phyloP scores from a whole-genome alignment of 1,284 basidiomycete genomes.

The Xerocomus minutiporus region DNA sequence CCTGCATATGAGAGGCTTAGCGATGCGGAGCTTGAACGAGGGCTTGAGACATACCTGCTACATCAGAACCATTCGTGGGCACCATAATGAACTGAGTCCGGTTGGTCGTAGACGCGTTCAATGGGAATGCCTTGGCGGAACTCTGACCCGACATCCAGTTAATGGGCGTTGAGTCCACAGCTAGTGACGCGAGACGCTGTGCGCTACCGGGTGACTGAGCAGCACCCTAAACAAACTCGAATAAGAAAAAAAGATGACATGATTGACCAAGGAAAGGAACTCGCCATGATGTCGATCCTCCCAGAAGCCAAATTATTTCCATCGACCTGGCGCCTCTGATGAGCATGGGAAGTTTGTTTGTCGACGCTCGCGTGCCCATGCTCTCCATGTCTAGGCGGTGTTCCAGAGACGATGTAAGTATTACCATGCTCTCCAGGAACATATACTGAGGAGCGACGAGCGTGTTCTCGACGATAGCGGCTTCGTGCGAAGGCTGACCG shows the following conservation, averaged over 20 bases:
- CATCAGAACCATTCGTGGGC: constrained; percentile 11
- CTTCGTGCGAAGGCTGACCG: constrained; percentile 23
- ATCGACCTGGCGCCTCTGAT: constrained; percentile 12
- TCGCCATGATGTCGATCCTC: constrained; percentile 46
- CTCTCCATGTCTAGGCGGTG: constrained; percentile 1
- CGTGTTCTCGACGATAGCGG: constrained; percentile 11
- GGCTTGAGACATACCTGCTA: constrained; percentile 13
- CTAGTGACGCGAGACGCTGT: constrained; percentile 44
- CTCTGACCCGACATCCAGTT: constrained; percentile 24
- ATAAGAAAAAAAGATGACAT: not conserved
- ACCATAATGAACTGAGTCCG: constrained; percentile 48
- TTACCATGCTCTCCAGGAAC: constrained; percentile 22
- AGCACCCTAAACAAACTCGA: not conserved
- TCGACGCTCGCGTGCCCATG: not conserved
- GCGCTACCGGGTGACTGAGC: constrained; percentile 10
- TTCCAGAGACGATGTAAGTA: constrained; percentile 19
- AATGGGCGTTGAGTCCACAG: constrained; percentile 35
- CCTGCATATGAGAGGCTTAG: constrained; percentile 8
- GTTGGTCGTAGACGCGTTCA: constrained; percentile 54
- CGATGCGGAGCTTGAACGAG: not conserved
- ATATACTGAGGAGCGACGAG: constrained; percentile 21
- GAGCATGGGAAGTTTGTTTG: not conserved
- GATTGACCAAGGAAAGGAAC: constrained; percentile 8
- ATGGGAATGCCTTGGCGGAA: constrained; percentile 35
- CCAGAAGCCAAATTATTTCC: constrained; percentile 37